Evolutionary conservation across 176 grass and related monocot species (phyloP).

Genomic region (Rhipidocladum racemiflorum): DNA sequence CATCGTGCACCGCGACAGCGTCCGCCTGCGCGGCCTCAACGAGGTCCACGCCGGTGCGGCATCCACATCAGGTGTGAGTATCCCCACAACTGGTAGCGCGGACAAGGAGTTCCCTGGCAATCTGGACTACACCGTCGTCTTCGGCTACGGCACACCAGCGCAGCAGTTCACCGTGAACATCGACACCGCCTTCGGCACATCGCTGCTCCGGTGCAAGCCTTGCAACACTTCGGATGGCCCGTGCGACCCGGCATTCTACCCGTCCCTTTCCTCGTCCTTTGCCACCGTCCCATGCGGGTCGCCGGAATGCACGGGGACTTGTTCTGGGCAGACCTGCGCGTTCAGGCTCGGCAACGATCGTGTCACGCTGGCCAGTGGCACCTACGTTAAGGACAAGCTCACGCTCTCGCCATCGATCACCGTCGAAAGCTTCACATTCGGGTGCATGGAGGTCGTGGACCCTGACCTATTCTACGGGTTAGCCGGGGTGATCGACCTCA

Average conservation of each 20-base stretch:
- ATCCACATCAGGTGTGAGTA: neutral
- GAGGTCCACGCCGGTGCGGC: neutral
- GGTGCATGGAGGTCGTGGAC: slow-evolving; percentile 27
- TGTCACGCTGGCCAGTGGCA: slow-evolving; percentile 10
- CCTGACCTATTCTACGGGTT: neutral
- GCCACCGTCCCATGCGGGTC: slow-evolving; percentile 31
- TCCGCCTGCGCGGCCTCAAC: neutral
- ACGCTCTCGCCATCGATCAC: neutral
- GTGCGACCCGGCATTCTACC: slow-evolving; percentile 43
- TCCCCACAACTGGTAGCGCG: neutral
- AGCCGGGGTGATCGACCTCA: slow-evolving; percentile 44
- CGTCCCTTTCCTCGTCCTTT: slow-evolving; percentile 38
- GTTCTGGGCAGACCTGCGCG: slow-evolving; percentile 27
- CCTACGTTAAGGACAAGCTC: slow-evolving; percentile 40
- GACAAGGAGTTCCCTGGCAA: neutral
- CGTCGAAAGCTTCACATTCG: slow-evolving; percentile 44
- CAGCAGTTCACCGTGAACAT: slow-evolving; percentile 33
- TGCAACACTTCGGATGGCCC: slow-evolving; percentile 18
- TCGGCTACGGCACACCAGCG: slow-evolving; percentile 47
- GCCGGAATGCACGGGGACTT: slow-evolving; percentile 23
- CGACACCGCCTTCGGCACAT: slow-evolving; percentile 38
- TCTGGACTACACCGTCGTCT: slow-evolving; percentile 33
- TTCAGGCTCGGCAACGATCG: neutral
- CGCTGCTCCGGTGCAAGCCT: slow-evolving; percentile 51
- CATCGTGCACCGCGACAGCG: neutral